Evolutionary conservation across 352 stramenopile genomes (phyloP).

Genomic region (Phytophthora sp.): DNA sequence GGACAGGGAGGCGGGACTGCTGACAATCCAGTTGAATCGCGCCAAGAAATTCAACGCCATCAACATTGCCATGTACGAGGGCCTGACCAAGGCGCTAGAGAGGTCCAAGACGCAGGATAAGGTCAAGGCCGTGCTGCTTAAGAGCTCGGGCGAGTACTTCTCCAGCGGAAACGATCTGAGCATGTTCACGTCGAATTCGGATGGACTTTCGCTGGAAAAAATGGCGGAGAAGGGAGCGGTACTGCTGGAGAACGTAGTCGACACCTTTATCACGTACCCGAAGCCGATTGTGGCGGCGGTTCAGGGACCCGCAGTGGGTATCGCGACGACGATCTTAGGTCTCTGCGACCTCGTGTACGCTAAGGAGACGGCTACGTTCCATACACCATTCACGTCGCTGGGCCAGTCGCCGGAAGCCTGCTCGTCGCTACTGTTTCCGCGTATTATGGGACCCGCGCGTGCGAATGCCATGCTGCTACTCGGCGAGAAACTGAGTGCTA

Average conservation of each 20-base stretch:
- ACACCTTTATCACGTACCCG: conserved; percentile 87
- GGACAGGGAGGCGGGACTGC: conserved; percentile 57
- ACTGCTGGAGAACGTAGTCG: conserved; percentile 67
- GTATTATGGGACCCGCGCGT: conserved; percentile 84
- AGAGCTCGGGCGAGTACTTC: conserved; percentile 88
- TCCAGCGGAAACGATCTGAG: conserved; percentile 90
- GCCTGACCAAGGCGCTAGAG: conserved; percentile 73
- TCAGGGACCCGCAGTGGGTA: conserved; percentile 91
- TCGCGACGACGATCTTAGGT: conserved; percentile 87
- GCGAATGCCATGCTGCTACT: conserved; percentile 91
- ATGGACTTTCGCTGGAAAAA: conserved; percentile 59
- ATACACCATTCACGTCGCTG: conserved; percentile 92
- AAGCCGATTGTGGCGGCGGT: conserved; percentile 92
- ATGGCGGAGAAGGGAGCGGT: conserved; percentile 64
- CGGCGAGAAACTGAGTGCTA: conserved; percentile 82
- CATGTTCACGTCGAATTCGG: conserved; percentile 72
- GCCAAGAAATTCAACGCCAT: conserved; percentile 90
- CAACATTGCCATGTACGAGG: conserved; percentile 83
- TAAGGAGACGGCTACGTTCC: conserved; percentile 87
- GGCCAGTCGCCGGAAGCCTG: conserved; percentile 92
- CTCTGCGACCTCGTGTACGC: conserved; percentile 93
- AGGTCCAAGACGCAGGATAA: conserved; percentile 63
- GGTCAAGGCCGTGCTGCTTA: conserved; percentile 88
- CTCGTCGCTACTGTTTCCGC: conserved; percentile 86
- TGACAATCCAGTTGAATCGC: conserved; percentile 84